Conservation (phyloP, 139 green algal genomes). For the Chlorella sorokiniana region DNA sequence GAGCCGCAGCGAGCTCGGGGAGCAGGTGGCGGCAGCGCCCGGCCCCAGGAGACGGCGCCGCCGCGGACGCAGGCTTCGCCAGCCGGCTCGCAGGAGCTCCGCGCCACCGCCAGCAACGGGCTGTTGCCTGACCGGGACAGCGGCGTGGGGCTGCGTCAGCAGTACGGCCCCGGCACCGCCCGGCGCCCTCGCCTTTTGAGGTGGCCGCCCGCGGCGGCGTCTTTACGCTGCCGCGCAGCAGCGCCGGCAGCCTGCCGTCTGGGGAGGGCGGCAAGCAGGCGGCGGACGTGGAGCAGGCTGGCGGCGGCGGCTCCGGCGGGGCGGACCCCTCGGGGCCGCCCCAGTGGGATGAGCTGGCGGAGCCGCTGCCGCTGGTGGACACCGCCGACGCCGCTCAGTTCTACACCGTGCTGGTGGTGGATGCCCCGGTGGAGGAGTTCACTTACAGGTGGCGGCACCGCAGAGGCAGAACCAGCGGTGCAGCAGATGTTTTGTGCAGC, state of each 20-base stretch:
- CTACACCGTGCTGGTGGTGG: conserved; percentile 20
- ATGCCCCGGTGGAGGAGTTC: conserved; percentile 18
- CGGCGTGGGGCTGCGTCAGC: neutral
- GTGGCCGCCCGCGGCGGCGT: no score
- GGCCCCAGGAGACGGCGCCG: no score
- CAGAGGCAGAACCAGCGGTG: no score
- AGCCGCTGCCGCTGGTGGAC: neutral
- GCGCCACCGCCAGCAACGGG: neutral
- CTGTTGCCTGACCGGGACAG: neutral
- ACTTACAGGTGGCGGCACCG: conserved; percentile 5
- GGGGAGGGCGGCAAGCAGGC: neutral
- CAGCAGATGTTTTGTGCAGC: no score
- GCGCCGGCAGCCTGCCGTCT: neutral
- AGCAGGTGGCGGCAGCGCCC: no score
- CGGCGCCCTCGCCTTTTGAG: neutral
- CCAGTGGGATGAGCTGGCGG: conserved; percentile 21
- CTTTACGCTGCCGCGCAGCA: neutral
- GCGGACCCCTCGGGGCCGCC: neutral
- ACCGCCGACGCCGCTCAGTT: conserved; percentile 21
- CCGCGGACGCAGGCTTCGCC: no score
- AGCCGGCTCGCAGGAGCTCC: neutral
- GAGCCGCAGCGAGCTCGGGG: no score
- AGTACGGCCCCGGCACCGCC: neutral
- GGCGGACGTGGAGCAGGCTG: neutral
- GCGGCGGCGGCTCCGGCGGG: neutral